Base-by-base conservation (phyloP, 495 filamentous ascomycete species). In the Penicillium atrosanguineum region DNA sequence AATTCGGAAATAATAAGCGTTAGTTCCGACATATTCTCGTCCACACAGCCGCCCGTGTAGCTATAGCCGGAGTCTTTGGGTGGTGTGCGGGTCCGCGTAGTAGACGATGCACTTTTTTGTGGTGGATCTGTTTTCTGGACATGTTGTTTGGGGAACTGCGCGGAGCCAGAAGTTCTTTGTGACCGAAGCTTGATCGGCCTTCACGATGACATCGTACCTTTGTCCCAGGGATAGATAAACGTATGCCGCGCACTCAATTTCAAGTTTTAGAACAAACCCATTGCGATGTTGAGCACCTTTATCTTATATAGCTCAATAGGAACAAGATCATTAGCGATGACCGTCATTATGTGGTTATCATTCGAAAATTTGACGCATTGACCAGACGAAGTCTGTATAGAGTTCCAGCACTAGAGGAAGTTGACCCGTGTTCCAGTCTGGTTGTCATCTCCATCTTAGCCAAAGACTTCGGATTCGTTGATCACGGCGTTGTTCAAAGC, bases 321-420 rank as follows among this genome's bases (percentile, higher is more conserved):
- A 0, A 76, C 72, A 42, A 73, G 72, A 48, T 78, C 76, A 16
- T 56, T 63, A 2, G 60, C 61, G 40, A 80, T 69, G 9, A 80
- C 72, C 20, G 63, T 56, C 9, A 80, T 25, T 4, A 54, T 58
- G 44, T 78, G 76, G 11, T 62, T 64, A 48, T 79, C 77, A 23
- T 78, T 74, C 26, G 26, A 28, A 28, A 28, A 7, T 7, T 28
- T 7, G 26, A 7, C 26, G 26, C 26, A 28, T 28, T 28, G 26
- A 28, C 26, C 7, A 28, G 26, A 28, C 26, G 26, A 28, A 28
- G 26, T 28, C 7, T 7, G 26, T 28, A 28, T 28, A 4, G 26
- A 28, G 4, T 4, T 28, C 26, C 7, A 28, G n/a, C n/a, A n/a
- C n/a, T n/a, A n/a, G n/a, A n/a, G n/a, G n/a, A n/a, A n/a, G n/a